Evolutionary conservation across 1,284 basidiomycete species (phyloP).

Genomic region (Moniliella sp.): DNA sequence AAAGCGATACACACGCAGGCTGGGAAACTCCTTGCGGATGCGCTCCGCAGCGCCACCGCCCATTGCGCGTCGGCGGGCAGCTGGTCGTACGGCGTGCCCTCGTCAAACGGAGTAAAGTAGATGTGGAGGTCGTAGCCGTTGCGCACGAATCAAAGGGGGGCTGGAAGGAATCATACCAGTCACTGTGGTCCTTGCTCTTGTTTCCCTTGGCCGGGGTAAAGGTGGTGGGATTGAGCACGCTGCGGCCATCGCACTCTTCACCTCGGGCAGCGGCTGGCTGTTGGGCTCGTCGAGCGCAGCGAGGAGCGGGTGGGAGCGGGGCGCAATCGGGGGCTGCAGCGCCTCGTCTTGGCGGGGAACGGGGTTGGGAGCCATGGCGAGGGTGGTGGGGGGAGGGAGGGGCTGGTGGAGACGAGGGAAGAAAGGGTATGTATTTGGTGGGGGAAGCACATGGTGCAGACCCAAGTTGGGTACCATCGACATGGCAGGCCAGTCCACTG

Average conservation of each 20-base stretch:
- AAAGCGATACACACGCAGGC: background rate
- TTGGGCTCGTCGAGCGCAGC: no score
- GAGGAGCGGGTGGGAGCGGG: no score
- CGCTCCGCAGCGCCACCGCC: background rate
- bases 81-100: no score
- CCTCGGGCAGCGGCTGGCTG: background rate
- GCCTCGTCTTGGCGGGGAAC: no score
- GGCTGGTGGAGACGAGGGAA: no score
- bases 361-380: no score
- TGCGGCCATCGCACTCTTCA: background rate
- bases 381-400: no score
- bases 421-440: no score
- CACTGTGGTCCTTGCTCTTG: background rate
- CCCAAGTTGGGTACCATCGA: no score
- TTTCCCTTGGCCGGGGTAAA: background rate
- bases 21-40: background rate
- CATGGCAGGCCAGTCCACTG: no score
- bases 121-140: background rate
- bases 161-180: background rate
- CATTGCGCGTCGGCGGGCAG: background rate
- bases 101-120: background rate
- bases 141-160: background rate
- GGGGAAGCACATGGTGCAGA: no score
- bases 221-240: background rate
- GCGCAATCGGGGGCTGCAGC: no score